phyloP scores from a whole-genome alignment of 495 filamentous ascomycete species.

The Wilcoxina mikolae region DNA sequence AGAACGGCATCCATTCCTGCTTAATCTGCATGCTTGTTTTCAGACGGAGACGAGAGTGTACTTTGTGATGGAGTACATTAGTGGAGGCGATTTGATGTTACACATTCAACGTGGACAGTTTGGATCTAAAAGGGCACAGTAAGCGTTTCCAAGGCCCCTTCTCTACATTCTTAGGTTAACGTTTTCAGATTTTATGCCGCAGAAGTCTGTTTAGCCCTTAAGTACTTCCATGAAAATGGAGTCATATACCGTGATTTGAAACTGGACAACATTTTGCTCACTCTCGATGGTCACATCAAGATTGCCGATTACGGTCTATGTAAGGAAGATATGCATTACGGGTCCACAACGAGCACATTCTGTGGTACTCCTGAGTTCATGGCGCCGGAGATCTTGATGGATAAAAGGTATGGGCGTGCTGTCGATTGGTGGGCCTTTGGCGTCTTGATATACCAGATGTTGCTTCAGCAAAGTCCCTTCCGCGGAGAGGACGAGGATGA shows the following conservation, averaged over 20 bases:
- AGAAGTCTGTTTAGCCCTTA: conserved; percentile 90
- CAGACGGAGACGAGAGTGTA: conserved; percentile 98
- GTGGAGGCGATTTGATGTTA: conserved; percentile 96
- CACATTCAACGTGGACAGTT: conserved; percentile 97
- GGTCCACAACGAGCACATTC: conserved; percentile 90
- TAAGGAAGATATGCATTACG: conserved; percentile 99
- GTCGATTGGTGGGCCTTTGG: conserved; percentile 99
- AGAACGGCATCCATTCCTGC: conserved; percentile 90
- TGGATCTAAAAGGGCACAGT: conserved; percentile 89
- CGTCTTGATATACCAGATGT: conserved; percentile 98
- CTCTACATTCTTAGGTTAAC: not conserved
- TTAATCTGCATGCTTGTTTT: conserved; percentile 95
- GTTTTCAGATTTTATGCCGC: conserved; percentile 89
- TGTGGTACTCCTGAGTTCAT: conserved; percentile 99
- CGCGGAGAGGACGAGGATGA: conserved; percentile 98
- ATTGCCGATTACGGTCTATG: conserved; percentile 97
- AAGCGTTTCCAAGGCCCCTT: conserved; percentile 31
- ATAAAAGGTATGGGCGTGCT: conserved; percentile 97
- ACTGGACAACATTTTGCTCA: conserved; percentile 95
- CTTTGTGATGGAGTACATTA: conserved; percentile 99
- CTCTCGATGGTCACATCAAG: conserved; percentile 94
- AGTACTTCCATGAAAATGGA: conserved; percentile 99
- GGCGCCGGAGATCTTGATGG: conserved; percentile 96
- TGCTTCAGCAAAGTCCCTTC: conserved; percentile 97
- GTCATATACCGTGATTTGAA: conserved; percentile 99